A percentile compares a stretch with the other conserved stretches of the same genome.
These are phyloP conservation scores for Amaranthus tricolor DNA, from an alignment of 179 eudicot genomes.

Conservation along the genomic window DNA sequence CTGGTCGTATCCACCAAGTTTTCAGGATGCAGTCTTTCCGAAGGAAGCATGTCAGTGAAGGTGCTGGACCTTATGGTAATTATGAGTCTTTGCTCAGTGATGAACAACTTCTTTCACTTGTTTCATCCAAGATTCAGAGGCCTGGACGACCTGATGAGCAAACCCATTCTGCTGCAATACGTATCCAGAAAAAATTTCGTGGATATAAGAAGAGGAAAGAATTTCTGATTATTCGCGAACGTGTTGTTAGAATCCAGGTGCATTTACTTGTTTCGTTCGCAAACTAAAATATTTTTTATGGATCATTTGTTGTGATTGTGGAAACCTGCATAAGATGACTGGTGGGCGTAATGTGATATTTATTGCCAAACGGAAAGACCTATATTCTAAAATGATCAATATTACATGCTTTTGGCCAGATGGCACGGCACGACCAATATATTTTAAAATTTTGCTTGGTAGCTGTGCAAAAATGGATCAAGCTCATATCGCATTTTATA, in stretches of 20 bases:
- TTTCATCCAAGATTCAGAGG: conserved; percentile 47
- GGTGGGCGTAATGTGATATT: too few relatives aligned
- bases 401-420: too few relatives aligned
- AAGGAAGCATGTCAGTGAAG: conserved; percentile 40
- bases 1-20: conserved; percentile 65
- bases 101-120: conserved; percentile 52
- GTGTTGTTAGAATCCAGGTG: conserved; percentile 72
- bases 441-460: too few relatives aligned
- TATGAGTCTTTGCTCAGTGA: conserved; percentile 43
- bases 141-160: conserved; percentile 38
- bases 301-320: too few relatives aligned
- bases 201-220: conserved; percentile 64
- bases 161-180: conserved; percentile 54
- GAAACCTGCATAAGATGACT: too few relatives aligned
- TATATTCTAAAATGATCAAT: too few relatives aligned
- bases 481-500: too few relatives aligned
- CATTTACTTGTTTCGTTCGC: conserved; percentile 3
- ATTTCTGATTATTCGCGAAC: conserved; percentile 53
- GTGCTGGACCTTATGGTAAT: conserved; percentile 17
- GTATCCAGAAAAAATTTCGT: conserved; percentile 67
- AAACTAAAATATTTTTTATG: too few relatives aligned
- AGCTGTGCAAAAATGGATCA: too few relatives aligned
- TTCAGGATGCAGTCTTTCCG: conserved; percentile 63
- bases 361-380: too few relatives aligned
- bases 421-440: too few relatives aligned